phyloP scores from a whole-genome alignment of 805 yeast genomes.

The Candida andamanensis region DNA sequence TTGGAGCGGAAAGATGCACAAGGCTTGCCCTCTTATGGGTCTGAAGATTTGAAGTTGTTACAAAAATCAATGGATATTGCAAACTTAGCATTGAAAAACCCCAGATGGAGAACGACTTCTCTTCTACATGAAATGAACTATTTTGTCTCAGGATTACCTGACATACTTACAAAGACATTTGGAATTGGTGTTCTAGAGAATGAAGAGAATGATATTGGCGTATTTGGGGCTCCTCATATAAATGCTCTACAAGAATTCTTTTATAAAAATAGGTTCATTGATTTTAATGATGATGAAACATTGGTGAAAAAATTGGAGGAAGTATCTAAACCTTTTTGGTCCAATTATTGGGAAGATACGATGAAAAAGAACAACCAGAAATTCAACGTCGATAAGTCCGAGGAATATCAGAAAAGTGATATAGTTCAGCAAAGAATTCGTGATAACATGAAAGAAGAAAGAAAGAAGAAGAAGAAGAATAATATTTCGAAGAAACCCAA shows the following conservation, averaged over 20 bases:
- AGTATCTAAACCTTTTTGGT: conserved; percentile 47
- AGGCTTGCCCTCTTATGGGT: conserved; percentile 23
- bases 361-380: conserved; percentile 31
- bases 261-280: conserved; percentile 46
- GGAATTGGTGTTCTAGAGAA: conserved; percentile 38
- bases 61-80: conserved; percentile 42
- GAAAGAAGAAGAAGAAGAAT: conserved; percentile 8
- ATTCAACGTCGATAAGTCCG: conserved; percentile 29
- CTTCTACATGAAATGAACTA: conserved; percentile 64
- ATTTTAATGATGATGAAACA: conserved; percentile 20
- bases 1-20: conserved; percentile 29
- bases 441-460: background rate
- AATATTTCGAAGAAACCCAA: conserved; percentile 7
- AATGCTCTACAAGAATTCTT: conserved; percentile 47
- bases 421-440: background rate
- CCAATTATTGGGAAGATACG: conserved; percentile 44
- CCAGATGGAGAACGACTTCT: conserved; percentile 54
- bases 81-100: conserved; percentile 44
- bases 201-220: conserved; percentile 22
- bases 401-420: conserved; percentile 20
- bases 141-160: conserved; percentile 44
- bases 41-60: conserved; percentile 38
- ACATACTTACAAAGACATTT: conserved; percentile 32
- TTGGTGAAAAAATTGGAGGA: conserved; percentile 27
- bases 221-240: conserved; percentile 60